Conservation (phyloP, 352 stramenopile species). For the Globisporangium alternatum region DNA sequence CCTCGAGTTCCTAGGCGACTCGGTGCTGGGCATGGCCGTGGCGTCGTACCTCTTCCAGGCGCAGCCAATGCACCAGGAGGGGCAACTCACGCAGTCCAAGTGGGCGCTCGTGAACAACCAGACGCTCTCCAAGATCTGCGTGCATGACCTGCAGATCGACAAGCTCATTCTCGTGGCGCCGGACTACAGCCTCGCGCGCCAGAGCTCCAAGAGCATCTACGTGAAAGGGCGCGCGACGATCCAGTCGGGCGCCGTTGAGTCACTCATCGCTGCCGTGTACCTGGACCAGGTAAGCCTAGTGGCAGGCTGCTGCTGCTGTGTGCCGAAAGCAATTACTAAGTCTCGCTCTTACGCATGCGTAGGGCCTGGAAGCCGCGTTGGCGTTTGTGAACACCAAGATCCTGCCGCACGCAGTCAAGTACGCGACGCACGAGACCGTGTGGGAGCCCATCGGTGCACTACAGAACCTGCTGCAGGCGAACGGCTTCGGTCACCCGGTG, state of each 20-base stretch:
- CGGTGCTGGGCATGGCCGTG: constrained; percentile 59
- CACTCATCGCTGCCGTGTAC: constrained; percentile 78
- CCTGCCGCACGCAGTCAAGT: constrained; percentile 49
- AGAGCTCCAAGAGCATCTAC: constrained; percentile 27
- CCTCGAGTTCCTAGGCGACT: constrained; percentile 82
- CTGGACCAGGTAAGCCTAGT: constrained; percentile 49
- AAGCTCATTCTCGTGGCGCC: constrained; percentile 58
- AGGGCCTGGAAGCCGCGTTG: constrained; percentile 61
- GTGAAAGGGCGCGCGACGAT: constrained; percentile 67
- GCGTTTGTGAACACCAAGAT: constrained; percentile 65
- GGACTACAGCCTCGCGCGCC: constrained; percentile 32
- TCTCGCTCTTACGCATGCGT: background rate
- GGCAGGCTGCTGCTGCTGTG: background rate
- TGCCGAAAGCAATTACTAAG: background rate
- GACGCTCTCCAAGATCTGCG: constrained; percentile 61
- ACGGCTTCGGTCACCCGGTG: constrained; percentile 56
- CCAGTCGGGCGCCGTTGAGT: constrained; percentile 68
- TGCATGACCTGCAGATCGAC: constrained; percentile 51
- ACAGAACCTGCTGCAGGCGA: constrained; percentile 64
- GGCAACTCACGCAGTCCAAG: constrained; percentile 71
- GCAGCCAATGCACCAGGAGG: constrained; percentile 65
- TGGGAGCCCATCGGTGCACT: constrained; percentile 64
- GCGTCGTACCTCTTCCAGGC: constrained; percentile 73
- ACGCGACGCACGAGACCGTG: constrained; percentile 46
- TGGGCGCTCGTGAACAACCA: constrained; percentile 74